Evolutionary conservation across 1,139 yeast genomes (phyloP), one percentile per base, ranked within the genome.

Genomic region (Scheffersomyces parashehatae): DNA sequence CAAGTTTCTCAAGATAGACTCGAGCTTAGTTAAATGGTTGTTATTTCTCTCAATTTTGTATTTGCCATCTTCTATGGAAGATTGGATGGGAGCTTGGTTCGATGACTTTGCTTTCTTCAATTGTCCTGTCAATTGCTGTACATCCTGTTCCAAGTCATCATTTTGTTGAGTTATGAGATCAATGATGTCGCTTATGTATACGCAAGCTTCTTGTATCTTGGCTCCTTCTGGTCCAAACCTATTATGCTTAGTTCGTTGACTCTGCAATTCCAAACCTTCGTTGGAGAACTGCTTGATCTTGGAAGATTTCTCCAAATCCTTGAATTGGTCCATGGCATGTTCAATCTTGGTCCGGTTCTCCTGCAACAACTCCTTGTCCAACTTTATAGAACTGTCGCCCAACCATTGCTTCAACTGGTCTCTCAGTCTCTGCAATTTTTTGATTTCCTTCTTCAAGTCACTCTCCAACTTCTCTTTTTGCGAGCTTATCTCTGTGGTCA

Each of bases 401-500:
- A 91, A 73, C 99, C 99, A 95, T 45, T 88, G 86, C 67, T 95
- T 95, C 54, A 95, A 88, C 67, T 91, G 98, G 66, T 95, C 99
- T 63, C 99, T 81, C 60, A 87, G 83, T 60, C 97, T 82, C 65
- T 95, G 99, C 43, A 95, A 76, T 67, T 90, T 91, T 67, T 95
- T 95, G 65, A 95, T 93, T 65, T 95, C 99, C 58, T 95, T 87
- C 73, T 95, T 95, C 63, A 95, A 72, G 61, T 93, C 99, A 55
- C 84, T 82, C 65, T 95, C 99, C 48, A 93, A 77, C 67, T 93
- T 93, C 62, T 95, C 99, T 70, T 93, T 87, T 63, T 91, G 97
- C 9, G 96, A 84, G 51, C 82, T 86, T 55, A 88, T 85, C 51
- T 91, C 93, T 35, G 96, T 82, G 44, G 79, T 76, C 64, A 85